Evolutionary conservation across 2,329 filamentous ascomycete genomes (phyloP), one percentile per base, ranked within the genome.

Genomic region (Epicoccum nigrum): DNA sequence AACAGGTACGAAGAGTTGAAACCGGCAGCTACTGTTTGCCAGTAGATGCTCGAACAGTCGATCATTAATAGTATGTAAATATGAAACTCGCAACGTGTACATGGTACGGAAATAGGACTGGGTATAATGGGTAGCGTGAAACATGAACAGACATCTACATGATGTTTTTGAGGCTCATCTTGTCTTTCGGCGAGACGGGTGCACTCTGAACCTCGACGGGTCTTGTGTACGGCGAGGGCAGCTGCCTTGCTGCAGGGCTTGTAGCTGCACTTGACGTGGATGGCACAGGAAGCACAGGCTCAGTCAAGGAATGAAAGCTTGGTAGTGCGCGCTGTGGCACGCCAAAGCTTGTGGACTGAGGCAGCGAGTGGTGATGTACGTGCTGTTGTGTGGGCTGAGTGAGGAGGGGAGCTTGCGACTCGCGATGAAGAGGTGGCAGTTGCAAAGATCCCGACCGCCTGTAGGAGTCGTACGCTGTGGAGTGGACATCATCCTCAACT

Each of bases 161-260:
- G 57, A 73, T 68, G 59, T 62, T 63, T 50, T 62, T 62, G 25
- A 73, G 61, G 51, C 64, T 68, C 69, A 73, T 71, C 58, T 60
- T 65, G 47, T 63, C 60, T 31, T 60, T 64, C 12, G 70, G 70
- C 48, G 69, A 71, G 45, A 67, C 62, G 35, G 70, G 70, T 42
- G 67, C 68, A 45, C 68, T 69, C 40, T 56, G 62, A 27, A 62
- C 63, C 40, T 69, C 63, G 39, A 43, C 51, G 11, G 64, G 39
- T 20, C 62, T 62, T 5, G 60, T 38, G 49, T 67, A 70, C 8
- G 68, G 67, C 27, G 62, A 69, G 7, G 68, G 67, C 19, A 71
- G 60, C 49, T 71, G 68, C 58, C 67, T 63, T 20, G 60, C 57
- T 16, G 58, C 28, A n/a, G 70, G 69, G 51, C 70, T 73, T 9